A percentile compares a stretch with the other conserved stretches of the same genome.
Evolutionary conservation across 768 basidiomycete genomes (phyloP).

Genomic region (Pleurotus djamor): DNA sequence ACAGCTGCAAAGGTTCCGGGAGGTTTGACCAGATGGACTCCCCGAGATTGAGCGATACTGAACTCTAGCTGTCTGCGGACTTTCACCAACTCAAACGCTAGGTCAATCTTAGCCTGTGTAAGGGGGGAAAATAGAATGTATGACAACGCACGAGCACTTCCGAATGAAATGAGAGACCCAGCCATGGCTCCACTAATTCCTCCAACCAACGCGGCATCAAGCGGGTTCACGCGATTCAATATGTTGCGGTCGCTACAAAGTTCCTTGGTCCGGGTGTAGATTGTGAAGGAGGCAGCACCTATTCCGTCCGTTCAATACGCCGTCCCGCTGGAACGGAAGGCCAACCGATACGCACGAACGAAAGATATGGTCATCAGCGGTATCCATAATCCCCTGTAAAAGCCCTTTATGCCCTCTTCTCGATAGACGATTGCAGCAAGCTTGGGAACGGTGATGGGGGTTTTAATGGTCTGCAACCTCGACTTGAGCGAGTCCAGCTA

Average conservation of each 20-base stretch:
- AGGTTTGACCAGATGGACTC: constrained; percentile 66
- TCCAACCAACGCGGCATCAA: constrained; percentile 76
- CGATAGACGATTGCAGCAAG: constrained; percentile 73
- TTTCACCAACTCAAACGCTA: constrained; percentile 95
- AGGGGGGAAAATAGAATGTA: not conserved
- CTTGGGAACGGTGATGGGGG: constrained; percentile 67
- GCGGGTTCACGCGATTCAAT: constrained; percentile 53
- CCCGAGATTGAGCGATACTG: constrained; percentile 82
- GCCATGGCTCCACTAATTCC: constrained; percentile 86
- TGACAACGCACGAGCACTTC: constrained; percentile 76
- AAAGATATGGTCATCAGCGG: constrained; percentile 95
- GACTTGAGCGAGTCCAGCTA: constrained; percentile 96
- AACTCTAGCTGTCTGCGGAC: constrained; percentile 92
- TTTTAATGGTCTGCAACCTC: constrained; percentile 82
- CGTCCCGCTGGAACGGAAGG: not conserved
- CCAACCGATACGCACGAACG: constrained; percentile 69
- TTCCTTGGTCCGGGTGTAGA: constrained; percentile 85
- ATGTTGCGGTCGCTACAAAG: constrained; percentile 57
- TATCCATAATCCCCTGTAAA: constrained; percentile 89
- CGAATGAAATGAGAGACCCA: constrained; percentile 86
- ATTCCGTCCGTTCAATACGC: constrained; percentile 9
- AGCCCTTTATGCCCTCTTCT: constrained; percentile 86
- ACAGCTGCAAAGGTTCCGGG: constrained; percentile 81
- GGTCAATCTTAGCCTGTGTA: not conserved
- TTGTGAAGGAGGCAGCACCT: constrained; percentile 92